These are phyloP conservation scores for Lyophyllum shimeji DNA, from an alignment of 768 basidiomycete species.

Conservation along the genomic window DNA sequence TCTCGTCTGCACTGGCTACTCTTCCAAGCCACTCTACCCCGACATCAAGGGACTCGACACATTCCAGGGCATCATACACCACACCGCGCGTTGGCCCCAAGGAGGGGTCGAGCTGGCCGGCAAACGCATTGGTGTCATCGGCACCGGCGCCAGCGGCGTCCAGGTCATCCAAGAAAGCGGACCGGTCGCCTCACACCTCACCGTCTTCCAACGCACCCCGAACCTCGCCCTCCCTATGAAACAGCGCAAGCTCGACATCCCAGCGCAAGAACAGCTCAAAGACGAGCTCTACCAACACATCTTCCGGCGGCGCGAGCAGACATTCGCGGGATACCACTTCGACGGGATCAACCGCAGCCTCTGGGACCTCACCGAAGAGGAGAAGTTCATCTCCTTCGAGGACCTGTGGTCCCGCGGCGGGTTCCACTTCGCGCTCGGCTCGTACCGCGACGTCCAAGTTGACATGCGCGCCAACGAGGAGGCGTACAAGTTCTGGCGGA, in stretches of 20 bases:
- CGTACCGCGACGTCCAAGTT: constrained; percentile 13
- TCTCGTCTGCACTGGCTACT: constrained; percentile 22
- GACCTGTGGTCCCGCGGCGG: constrained; percentile 22
- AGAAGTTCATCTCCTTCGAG: constrained; percentile 19
- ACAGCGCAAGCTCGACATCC: constrained; percentile 13
- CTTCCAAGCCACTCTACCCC: constrained; percentile 22
- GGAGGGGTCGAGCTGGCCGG: constrained; percentile 18
- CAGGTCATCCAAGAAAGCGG: constrained; percentile 24
- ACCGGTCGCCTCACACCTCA: constrained; percentile 19
- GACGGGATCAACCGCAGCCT: constrained; percentile 9
- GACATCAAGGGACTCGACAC: constrained; percentile 18
- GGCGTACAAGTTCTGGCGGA: constrained; percentile 24
- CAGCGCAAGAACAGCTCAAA: constrained; percentile 15
- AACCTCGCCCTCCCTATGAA: constrained; percentile 23
- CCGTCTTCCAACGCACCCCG: constrained; percentile 28
- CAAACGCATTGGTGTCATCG: constrained; percentile 25
- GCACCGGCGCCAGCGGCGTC: constrained; percentile 26
- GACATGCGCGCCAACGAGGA: constrained; percentile 19
- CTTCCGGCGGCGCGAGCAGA: constrained; percentile 20
- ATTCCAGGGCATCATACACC: constrained; percentile 22
- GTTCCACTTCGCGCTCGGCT: constrained; percentile 19
- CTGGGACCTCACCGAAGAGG: constrained; percentile 18
- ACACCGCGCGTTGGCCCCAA: constrained; percentile 24
- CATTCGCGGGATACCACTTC: constrained; percentile 18
- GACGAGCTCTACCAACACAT: constrained; percentile 17